Conservation (phyloP, 352 stramenopile genomes). For the Globisporangium paddicum region DNA sequence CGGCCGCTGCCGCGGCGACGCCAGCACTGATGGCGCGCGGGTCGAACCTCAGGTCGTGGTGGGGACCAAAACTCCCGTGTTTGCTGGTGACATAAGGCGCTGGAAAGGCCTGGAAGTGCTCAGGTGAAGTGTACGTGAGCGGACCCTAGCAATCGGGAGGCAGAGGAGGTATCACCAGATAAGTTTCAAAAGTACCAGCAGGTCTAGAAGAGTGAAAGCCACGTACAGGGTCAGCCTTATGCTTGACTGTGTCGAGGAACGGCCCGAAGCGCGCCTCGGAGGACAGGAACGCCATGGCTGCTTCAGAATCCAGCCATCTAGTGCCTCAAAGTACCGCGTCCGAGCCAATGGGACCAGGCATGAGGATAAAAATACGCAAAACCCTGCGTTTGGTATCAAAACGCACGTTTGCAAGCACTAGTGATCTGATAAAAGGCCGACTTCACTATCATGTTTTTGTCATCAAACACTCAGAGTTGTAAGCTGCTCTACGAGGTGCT, state of each 20-base stretch:
- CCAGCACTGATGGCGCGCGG: not conserved
- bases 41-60: slow-evolving; percentile 15
- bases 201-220: not conserved
- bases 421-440: no score
- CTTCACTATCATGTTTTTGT: no score
- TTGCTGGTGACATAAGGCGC: slow-evolving; percentile 9
- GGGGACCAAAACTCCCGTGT: slow-evolving; percentile 37
- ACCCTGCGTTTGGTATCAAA: not conserved
- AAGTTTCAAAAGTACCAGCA: not conserved
- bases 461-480: not conserved
- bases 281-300: slow-evolving; percentile 35
- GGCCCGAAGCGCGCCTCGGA: slow-evolving; percentile 42
- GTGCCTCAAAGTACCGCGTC: no score
- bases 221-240: slow-evolving; percentile 36
- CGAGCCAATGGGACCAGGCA: no score
- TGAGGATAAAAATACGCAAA: slow-evolving; percentile 7
- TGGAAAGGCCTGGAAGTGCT: slow-evolving; percentile 16
- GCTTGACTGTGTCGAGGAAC: slow-evolving; percentile 27
- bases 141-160: slow-evolving; percentile 27
- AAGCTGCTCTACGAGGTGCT: not conserved
- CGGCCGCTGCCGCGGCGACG: slow-evolving; percentile 1
- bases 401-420: no score
- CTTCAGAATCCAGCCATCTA: not conserved
- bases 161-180: not conserved
- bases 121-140: slow-evolving; percentile 31